phyloP scores from a whole-genome alignment of 352 stramenopile genomes.

The Pythium graminicola region DNA sequence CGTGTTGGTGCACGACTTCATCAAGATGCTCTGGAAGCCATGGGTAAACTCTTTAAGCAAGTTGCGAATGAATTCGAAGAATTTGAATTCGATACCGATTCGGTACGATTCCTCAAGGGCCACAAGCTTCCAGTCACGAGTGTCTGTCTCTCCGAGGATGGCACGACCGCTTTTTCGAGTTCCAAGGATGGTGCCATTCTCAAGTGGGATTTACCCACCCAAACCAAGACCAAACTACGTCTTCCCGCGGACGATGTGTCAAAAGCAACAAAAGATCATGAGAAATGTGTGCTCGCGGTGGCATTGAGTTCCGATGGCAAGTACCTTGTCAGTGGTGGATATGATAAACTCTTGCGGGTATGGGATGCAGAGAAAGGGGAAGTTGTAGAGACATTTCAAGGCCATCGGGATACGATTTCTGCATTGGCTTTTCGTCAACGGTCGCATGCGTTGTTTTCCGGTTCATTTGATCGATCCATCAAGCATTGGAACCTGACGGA shows the following conservation, averaged over 20 bases:
- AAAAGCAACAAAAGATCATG: constrained; percentile 64
- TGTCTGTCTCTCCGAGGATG: constrained; percentile 84
- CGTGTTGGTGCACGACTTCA: constrained; percentile 73
- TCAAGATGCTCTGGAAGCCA: constrained; percentile 75
- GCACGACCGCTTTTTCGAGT: constrained; percentile 85
- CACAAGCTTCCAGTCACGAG: constrained; percentile 83
- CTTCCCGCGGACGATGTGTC: constrained; percentile 59
- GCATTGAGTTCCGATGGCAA: constrained; percentile 88
- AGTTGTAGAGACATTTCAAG: constrained; percentile 84
- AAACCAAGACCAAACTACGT: constrained; percentile 63
- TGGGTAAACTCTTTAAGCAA: constrained; percentile 86
- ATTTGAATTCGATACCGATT: constrained; percentile 80
- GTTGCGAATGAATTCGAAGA: constrained; percentile 65
- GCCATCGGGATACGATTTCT: constrained; percentile 87
- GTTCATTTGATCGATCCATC: constrained; percentile 88
- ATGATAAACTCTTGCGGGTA: constrained; percentile 89
- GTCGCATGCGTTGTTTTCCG: constrained; percentile 88
- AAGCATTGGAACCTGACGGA: constrained; percentile 95
- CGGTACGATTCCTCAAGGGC: constrained; percentile 69
- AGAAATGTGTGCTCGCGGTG: constrained; percentile 78
- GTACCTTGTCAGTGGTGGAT: constrained; percentile 86
- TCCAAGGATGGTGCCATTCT: constrained; percentile 91
- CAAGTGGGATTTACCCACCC: constrained; percentile 80
- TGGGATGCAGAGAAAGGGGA: constrained; percentile 74
- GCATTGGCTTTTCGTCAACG: constrained; percentile 82